Conservation (phyloP, 2,329 filamentous ascomycete genomes). For the Xylariaceae sp. region DNA sequence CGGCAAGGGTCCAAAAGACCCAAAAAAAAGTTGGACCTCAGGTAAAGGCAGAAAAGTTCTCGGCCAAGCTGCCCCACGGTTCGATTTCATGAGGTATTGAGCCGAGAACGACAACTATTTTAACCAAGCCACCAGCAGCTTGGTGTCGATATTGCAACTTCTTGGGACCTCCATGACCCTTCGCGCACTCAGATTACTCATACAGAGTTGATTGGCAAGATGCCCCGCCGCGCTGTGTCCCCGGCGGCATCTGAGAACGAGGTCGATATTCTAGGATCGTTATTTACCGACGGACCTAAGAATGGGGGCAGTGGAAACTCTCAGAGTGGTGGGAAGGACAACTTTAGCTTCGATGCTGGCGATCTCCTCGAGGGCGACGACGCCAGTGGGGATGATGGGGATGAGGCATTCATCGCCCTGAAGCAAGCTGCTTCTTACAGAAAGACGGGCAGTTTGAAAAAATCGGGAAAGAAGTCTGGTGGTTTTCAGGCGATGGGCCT, state of each 20-base stretch:
- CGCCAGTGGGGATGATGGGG: conserved; percentile 55
- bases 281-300: conserved; percentile 62
- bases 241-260: conserved; percentile 85
- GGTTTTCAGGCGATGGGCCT: conserved; percentile 96
- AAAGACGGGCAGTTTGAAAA: conserved; percentile 77
- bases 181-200: not conserved
- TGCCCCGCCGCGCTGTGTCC: conserved; percentile 71
- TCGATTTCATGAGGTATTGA: not conserved
- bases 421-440: conserved; percentile 84
- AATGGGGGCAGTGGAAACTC: conserved; percentile 36
- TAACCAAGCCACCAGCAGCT: not conserved
- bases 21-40: too few species aligned
- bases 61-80: conserved; percentile 2
- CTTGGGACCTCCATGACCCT: not conserved
- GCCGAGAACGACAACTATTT: not conserved
- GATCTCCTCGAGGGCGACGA: conserved; percentile 57
- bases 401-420: conserved; percentile 87
- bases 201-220: conserved; percentile 30
- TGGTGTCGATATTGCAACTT: not conserved
- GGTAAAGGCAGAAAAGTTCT: not conserved
- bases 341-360: conserved; percentile 52
- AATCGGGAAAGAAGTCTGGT: conserved; percentile 87
- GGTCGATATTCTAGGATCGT: conserved; percentile 78
- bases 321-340: conserved; percentile 33
- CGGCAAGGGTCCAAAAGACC: too few species aligned